phyloP scores from a whole-genome alignment of 805 yeast species.

The Cyberlindnera galapagoensis region DNA sequence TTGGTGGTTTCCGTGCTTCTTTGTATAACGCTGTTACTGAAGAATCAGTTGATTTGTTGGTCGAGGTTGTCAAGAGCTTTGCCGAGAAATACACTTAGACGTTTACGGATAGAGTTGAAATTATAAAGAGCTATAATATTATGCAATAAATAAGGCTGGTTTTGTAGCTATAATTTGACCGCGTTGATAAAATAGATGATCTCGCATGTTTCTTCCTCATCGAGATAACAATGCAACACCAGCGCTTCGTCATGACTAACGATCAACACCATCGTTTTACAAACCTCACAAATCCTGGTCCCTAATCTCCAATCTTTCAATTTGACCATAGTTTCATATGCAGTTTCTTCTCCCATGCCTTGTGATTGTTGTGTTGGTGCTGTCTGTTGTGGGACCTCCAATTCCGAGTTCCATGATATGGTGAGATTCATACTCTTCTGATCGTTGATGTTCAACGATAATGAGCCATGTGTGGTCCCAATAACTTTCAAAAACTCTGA shows the following conservation, averaged over 20 bases:
- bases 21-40: conserved; percentile 77
- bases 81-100: conserved; percentile 32
- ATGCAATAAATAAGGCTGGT: not conserved
- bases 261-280: conserved; percentile 54
- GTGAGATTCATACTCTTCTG: conserved; percentile 45
- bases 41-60: conserved; percentile 9
- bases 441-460: conserved; percentile 48
- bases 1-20: conserved; percentile 95
- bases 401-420: conserved; percentile 51
- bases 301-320: conserved; percentile 67
- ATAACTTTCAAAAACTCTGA: conserved; percentile 43
- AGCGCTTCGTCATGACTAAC: conserved; percentile 53
- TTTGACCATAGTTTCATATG: conserved; percentile 43
- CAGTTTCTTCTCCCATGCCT: conserved; percentile 23
- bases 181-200: conserved; percentile 51
- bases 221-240: conserved; percentile 60
- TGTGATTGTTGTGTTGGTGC: conserved; percentile 16
- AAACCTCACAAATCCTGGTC: conserved; percentile 49
- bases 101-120: conserved; percentile 21
- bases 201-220: conserved; percentile 58
- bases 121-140: not conserved
- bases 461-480: conserved; percentile 42
- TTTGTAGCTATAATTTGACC: conserved; percentile 7
- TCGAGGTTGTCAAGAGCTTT: conserved; percentile 9
- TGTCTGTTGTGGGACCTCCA: conserved; percentile 32